A percentile compares a stretch with the other conserved stretches of the same genome.
Evolutionary conservation across 768 basidiomycete species (phyloP).

Genomic region (Psilocybe tampanensis): DNA sequence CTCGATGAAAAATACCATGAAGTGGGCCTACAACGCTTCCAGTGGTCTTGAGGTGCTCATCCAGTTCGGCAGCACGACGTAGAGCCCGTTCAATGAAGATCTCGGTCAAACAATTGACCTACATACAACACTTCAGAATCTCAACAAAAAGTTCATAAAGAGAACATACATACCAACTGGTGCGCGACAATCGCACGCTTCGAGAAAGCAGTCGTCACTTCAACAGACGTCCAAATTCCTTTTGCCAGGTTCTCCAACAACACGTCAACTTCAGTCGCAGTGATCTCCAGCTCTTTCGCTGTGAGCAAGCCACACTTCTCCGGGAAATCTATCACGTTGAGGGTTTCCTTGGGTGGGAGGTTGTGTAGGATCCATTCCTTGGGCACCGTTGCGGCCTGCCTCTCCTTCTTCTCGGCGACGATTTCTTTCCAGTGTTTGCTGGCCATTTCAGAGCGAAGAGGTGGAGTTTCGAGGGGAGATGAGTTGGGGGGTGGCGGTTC

Average conservation of each 20-base stretch:
- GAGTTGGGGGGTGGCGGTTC: too few relatives aligned
- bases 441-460: conserved; percentile 15
- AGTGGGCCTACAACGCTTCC: conserved; percentile 72
- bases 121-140: background rate
- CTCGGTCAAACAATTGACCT: conserved; percentile 85
- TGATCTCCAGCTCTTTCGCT: conserved; percentile 49
- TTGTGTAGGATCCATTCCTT: conserved; percentile 59
- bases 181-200: conserved; percentile 83
- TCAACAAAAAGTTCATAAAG: background rate
- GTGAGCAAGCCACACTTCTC: conserved; percentile 59
- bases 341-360: conserved; percentile 45
- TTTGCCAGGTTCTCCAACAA: conserved; percentile 57
- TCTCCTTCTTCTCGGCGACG: conserved; percentile 52
- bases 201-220: conserved; percentile 72
- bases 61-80: conserved; percentile 63
- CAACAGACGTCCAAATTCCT: conserved; percentile 61
- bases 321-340: conserved; percentile 59
- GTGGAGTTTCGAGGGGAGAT: background rate
- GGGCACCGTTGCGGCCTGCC: conserved; percentile 61
- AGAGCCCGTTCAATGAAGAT: conserved; percentile 79
- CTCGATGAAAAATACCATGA: conserved; percentile 40
- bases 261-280: conserved; percentile 40
- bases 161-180: conserved; percentile 58
- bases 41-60: conserved; percentile 59
- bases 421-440: conserved; percentile 50